These are phyloP conservation scores for Ensete ventricosum DNA, from an alignment of 176 grass and related monocot genomes.

Conservation along the genomic window DNA sequence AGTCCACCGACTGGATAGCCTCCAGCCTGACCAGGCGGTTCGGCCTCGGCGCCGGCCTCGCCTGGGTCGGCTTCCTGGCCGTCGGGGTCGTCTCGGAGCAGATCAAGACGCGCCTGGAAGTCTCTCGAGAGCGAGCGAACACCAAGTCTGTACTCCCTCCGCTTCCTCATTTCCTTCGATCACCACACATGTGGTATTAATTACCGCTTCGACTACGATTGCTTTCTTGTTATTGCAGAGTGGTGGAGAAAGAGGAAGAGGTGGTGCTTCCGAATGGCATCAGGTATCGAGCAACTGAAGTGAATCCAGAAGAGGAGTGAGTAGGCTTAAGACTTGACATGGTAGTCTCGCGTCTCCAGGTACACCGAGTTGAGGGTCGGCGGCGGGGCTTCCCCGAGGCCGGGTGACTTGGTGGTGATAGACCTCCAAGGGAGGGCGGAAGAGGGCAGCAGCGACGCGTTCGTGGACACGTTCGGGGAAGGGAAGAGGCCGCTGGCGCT, in stretches of 20 bases:
- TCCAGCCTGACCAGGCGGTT: constrained; percentile 80
- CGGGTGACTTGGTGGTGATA: constrained; percentile 81
- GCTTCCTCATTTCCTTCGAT: background rate
- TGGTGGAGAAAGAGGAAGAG: constrained; percentile 64
- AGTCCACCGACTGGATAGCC: constrained; percentile 83
- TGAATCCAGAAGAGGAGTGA: too few relatives aligned
- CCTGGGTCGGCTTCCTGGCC: constrained; percentile 82
- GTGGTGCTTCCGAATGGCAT: constrained; percentile 81
- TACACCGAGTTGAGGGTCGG: constrained; percentile 83
- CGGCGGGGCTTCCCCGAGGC: constrained; percentile 48
- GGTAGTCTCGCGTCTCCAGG: background rate
- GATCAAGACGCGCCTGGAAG: constrained; percentile 93
- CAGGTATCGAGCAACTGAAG: constrained; percentile 19
- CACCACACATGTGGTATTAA: too few relatives aligned
- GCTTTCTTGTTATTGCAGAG: constrained; percentile 26
- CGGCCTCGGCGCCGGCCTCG: constrained; percentile 84
- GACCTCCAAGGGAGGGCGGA: constrained; percentile 65
- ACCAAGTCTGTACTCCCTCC: constrained; percentile 48
- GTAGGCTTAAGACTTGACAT: background rate
- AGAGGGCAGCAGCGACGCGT: constrained; percentile 31
- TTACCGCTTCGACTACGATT: background rate
- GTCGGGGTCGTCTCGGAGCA: constrained; percentile 89
- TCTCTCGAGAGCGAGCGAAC: constrained; percentile 77
- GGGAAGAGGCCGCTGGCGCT: constrained; percentile 67
- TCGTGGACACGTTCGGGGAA: constrained; percentile 78